Evolutionary conservation across 805 yeast genomes (phyloP).

Genomic region (Monosporozyma unispora): DNA sequence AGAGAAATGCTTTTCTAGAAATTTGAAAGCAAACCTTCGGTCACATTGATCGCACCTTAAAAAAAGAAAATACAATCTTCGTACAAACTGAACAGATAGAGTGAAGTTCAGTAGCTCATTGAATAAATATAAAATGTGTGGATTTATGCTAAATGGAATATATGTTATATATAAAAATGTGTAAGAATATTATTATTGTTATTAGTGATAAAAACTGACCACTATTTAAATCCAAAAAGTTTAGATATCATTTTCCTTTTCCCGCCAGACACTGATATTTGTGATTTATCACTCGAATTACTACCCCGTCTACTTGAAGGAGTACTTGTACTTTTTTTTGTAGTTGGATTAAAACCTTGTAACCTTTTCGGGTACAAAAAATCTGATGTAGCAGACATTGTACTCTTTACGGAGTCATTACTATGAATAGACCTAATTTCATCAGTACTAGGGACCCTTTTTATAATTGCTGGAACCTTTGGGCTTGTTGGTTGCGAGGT

Average conservation of each 20-base stretch:
- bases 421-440: neutral
- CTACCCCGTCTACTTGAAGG: slow-evolving; percentile 15
- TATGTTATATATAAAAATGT: neutral
- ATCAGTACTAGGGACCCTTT: neutral
- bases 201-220: no score
- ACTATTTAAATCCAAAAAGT: slow-evolving; percentile 9
- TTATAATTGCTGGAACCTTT: neutral
- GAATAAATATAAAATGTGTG: no score
- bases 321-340: slow-evolving; percentile 4
- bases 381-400: slow-evolving; percentile 5
- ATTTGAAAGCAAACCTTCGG: no score
- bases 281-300: slow-evolving; percentile 7
- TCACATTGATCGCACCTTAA: no score
- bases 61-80: no score
- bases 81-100: no score
- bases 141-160: neutral
- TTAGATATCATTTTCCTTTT: slow-evolving; percentile 8
- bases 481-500: neutral
- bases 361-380: slow-evolving; percentile 7
- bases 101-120: no score
- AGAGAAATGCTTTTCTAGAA: no score
- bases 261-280: slow-evolving; percentile 8
- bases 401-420: slow-evolving; percentile 12
- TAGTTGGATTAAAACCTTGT: neutral
- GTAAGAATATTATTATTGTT: neutral